phyloP scores from a whole-genome alignment of 495 filamentous ascomycete genomes.

The Penicillium taxi region DNA sequence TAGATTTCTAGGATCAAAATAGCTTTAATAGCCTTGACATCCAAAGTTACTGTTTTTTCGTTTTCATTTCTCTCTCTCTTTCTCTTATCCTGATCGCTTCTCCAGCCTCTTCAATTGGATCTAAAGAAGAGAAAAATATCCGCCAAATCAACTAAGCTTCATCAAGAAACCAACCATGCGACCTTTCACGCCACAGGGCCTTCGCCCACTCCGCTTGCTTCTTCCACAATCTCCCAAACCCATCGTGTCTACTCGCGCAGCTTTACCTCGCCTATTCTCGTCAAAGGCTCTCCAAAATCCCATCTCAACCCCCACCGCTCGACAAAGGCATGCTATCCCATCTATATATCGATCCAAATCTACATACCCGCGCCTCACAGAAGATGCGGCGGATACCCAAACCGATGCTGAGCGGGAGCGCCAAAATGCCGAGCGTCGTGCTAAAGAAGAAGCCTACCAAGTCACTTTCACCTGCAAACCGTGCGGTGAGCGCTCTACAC shows the following conservation, averaged over 20 bases:
- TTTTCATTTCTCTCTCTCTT: too few species aligned
- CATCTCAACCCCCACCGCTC: constrained; percentile 2
- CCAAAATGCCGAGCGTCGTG: constrained; percentile 27
- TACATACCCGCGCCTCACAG: constrained; percentile 23
- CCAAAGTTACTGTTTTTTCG: too few species aligned
- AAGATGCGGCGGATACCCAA: constrained; percentile 16
- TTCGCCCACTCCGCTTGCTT: constrained; percentile 15
- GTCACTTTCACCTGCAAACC: constrained; percentile 89
- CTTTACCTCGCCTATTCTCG: constrained; percentile 11
- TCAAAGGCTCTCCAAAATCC: constrained; percentile 8
- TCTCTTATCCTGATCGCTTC: too few species aligned
- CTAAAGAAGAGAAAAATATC: neutral
- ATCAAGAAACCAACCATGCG: constrained; percentile 12
- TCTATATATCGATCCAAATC: constrained; percentile 25
- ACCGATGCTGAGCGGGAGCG: constrained; percentile 25
- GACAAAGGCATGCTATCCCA: constrained; percentile 2
- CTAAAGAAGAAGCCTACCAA: constrained; percentile 63
- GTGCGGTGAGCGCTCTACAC: constrained; percentile 64
- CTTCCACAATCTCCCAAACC: constrained; percentile 8
- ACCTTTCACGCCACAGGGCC: constrained; percentile 10
- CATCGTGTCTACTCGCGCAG: neutral
- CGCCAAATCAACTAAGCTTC: neutral
- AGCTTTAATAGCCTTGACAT: neutral
- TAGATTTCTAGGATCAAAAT: too few species aligned
- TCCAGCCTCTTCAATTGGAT: neutral